Evolutionary conservation across 345 rosid genomes (phyloP).

Genomic region (Eucalyptus erythrocorys): DNA sequence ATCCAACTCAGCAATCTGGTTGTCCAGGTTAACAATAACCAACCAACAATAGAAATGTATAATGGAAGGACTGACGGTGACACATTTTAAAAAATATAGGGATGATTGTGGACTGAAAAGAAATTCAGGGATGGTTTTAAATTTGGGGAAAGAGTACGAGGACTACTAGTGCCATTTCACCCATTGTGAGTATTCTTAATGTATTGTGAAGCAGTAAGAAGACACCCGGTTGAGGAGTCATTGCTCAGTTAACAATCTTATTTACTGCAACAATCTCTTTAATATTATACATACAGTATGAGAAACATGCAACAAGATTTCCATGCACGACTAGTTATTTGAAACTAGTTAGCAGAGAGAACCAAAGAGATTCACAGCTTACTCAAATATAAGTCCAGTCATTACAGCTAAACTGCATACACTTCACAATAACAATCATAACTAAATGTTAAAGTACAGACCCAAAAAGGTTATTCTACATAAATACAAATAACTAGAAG

Average conservation of each 20-base stretch:
- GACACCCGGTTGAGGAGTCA: neutral
- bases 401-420: neutral
- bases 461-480: neutral
- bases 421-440: neutral
- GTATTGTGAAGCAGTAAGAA: neutral
- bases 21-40: neutral
- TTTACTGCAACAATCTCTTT: neutral
- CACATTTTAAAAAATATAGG: neutral
- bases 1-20: neutral
- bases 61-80: fast-evolving
- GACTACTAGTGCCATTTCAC: neutral
- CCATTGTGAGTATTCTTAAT: neutral
- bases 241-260: neutral
- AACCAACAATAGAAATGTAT: neutral
- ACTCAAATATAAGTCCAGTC: neutral
- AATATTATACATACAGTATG: neutral
- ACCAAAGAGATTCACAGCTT: neutral
- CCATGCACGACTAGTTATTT: neutral
- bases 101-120: neutral
- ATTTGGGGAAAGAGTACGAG: neutral
- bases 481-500: neutral
- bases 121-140: neutral
- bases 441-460: neutral
- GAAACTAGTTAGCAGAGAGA: neutral
- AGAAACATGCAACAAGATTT: neutral